Evolutionary conservation across 129 eudicot genomes (phyloP).

Genomic region (Arctium minus): DNA sequence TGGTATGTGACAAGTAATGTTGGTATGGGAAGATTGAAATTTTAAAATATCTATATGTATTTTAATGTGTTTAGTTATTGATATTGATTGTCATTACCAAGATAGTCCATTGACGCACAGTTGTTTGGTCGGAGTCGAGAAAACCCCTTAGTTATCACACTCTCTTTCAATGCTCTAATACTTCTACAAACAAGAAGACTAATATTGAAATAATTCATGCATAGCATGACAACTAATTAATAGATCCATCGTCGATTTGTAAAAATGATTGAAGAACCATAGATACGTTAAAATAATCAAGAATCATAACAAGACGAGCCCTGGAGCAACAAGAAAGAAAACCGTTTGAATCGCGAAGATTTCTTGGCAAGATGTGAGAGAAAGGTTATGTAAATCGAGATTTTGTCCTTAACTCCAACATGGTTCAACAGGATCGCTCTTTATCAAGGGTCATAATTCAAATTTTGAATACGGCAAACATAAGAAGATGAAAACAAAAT

Average conservation of each 20-base stretch:
- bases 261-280: neutral
- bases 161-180: neutral
- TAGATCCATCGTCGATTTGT: neutral
- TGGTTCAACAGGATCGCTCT: neutral
- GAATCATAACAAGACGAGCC: too few relatives aligned
- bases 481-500: too few relatives aligned
- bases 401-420: neutral
- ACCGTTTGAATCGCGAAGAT: neutral
- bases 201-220: neutral
- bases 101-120: neutral
- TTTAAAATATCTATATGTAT: neutral
- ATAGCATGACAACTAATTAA: neutral
- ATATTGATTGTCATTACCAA: neutral
- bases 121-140: neutral
- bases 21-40: neutral
- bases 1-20: neutral
- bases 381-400: too few relatives aligned
- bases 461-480: neutral
- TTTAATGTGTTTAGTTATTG: neutral
- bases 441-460: conserved; percentile 2
- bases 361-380: neutral
- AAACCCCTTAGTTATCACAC: neutral
- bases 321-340: neutral
- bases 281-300: neutral
- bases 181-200: neutral